Conservation (phyloP, 1,284 basidiomycete species). For the Heterobasidion occidentale region DNA sequence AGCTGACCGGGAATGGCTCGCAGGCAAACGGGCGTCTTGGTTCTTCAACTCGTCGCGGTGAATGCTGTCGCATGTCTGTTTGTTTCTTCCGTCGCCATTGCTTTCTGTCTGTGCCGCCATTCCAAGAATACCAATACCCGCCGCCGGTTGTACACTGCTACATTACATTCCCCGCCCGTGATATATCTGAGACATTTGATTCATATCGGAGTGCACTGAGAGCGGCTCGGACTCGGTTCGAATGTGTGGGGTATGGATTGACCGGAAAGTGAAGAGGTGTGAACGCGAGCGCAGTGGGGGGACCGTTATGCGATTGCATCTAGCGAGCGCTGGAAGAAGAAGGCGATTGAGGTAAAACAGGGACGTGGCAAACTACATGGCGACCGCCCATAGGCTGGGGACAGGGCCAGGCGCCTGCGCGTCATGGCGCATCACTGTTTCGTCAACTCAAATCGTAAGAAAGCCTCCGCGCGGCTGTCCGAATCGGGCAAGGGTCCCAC, state of each 20-base stretch:
- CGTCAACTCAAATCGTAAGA: neutral
- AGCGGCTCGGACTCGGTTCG: conserved; percentile 19
- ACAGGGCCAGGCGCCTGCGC: neutral
- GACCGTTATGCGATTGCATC: too few species aligned
- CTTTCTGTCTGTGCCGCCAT: conserved; percentile 2
- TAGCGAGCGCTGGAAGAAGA: too few species aligned
- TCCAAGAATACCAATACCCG: conserved; percentile 15
- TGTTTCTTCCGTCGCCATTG: conserved; percentile 6
- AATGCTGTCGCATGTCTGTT: conserved; percentile 12
- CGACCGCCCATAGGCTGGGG: neutral
- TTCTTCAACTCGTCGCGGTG: conserved; percentile 71
- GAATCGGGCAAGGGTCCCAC: neutral
- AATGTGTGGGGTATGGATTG: neutral
- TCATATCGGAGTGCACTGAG: conserved; percentile 13
- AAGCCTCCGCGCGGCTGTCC: neutral
- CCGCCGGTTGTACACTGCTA: conserved; percentile 23
- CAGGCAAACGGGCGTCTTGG: conserved; percentile 84
- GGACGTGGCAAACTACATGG: neutral
- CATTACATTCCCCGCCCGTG: conserved; percentile 25
- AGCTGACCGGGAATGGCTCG: conserved; percentile 7
- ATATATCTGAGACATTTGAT: conserved; percentile 8
- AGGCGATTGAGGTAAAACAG: neutral
- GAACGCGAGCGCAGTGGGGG: neutral
- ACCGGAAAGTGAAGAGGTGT: neutral
- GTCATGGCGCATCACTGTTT: neutral